Evolutionary conservation across 805 yeast species (phyloP), one percentile per base, ranked within the genome.

Genomic region (Pichia californica): DNA sequence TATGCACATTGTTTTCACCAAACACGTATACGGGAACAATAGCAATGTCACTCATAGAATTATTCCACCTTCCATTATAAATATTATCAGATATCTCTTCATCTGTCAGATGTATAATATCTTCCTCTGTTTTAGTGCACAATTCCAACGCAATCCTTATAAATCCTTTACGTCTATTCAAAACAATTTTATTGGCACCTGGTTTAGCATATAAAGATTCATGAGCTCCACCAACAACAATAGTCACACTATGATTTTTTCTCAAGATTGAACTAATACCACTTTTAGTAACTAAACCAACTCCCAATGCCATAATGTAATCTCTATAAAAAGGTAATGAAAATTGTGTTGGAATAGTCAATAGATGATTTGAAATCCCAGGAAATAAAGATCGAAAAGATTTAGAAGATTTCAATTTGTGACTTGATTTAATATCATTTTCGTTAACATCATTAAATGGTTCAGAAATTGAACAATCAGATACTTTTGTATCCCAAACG

Each of bases 171-270:
- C 99, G 72, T 49, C 78, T 81, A 32, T 79, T 72, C 33, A 93
- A 64, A 0, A 93, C 86, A 37, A 93, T 65, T 45, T 83, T 83
- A 42, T 76, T 74, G 51, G 78, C 74, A 8, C 78, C 77, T 0
- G 83, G 80, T 42, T 70, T 68, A 6, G 86, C 77, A 23, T 86
- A 60, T 30, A 93, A 67, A 1, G 94, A 79, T 56, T 93, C 99
- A 47, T 88, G 84, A 0, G 98, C 98, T 0, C 99, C 99, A 2
- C 99, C 99, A 20, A 93, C 81, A 1, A 93, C 98, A 45, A 93
- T 81, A 49, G 91, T 84, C 11, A 89, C 83, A 2, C 95, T 84
- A 52, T 77, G 81, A 50, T 82, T 78, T 45, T 78, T 74, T 41
- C 60, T 63, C 38, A 93, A 69, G 23, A 87, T 69, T 21, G 80